A percentile compares a stretch with the other conserved stretches of the same genome.
phyloP scores from a whole-genome alignment of 257 asterid genomes.

The Scutellaria barbata region DNA sequence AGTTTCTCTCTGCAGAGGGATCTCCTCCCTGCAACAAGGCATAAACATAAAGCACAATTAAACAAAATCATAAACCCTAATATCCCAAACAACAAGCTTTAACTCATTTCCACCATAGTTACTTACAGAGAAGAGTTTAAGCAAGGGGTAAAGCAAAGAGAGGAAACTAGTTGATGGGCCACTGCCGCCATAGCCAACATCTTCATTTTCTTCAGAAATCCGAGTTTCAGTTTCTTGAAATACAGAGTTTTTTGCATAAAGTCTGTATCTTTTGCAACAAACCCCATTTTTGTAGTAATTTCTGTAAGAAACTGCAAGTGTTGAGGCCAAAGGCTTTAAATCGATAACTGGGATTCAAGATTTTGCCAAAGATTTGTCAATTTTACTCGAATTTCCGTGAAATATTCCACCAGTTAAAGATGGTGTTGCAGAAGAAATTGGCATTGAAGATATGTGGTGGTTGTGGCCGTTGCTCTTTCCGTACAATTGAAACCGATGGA shows the following conservation, averaged over 20 bases:
- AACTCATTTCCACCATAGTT: conserved; percentile 3
- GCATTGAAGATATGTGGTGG: conserved; percentile 35
- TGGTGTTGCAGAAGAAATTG: conserved; percentile 40
- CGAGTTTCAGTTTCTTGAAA: conserved; percentile 42
- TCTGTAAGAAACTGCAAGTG: conserved; percentile 13
- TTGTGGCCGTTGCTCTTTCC: too few relatives aligned
- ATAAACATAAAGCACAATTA: neutral
- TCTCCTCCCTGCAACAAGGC: conserved; percentile 65
- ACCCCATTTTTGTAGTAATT: conserved; percentile 23
- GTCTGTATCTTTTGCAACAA: conserved; percentile 35
- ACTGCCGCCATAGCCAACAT: conserved; percentile 36
- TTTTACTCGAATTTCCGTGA: neutral
- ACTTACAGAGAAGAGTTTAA: conserved; percentile 74
- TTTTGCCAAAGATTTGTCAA: conserved; percentile 2
- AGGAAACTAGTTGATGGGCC: conserved; percentile 62
- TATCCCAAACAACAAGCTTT: neutral
- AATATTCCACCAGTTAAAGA: conserved; percentile 22
- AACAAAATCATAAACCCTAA: conserved; percentile 20
- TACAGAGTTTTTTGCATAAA: conserved; percentile 33
- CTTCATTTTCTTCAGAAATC: conserved; percentile 38
- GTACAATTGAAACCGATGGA: too few relatives aligned
- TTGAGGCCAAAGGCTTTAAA: conserved; percentile 21
- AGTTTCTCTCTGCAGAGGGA: conserved; percentile 71
- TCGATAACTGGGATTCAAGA: conserved; percentile 32
- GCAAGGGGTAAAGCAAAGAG: conserved; percentile 83